Evolutionary conservation across 148 eudicot species (phyloP).

Genomic region (Dianthus caryophyllus): DNA sequence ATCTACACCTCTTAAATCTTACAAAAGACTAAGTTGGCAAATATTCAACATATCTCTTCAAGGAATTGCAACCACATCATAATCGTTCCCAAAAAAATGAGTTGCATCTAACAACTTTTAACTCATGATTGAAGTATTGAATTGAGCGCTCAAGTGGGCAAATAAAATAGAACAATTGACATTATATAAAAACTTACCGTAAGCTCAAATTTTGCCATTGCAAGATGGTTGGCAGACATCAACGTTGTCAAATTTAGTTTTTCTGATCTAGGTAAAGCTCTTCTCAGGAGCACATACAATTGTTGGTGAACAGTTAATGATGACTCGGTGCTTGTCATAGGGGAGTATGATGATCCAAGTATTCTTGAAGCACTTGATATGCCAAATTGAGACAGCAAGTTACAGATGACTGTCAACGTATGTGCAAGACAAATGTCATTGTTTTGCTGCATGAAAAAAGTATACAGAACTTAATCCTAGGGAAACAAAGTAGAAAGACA

Average conservation of each 20-base stretch:
- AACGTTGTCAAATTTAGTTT: slow-evolving; percentile 59
- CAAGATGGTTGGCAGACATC: slow-evolving; percentile 77
- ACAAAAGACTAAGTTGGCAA: too few relatives aligned
- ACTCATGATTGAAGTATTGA: background rate
- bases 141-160: background rate
- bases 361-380: slow-evolving; percentile 60
- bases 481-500: background rate
- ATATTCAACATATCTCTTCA: background rate
- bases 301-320: slow-evolving; percentile 78
- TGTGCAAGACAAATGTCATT: slow-evolving; percentile 93
- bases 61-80: background rate
- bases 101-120: background rate
- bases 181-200: slow-evolving; percentile 40
- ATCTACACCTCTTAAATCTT: too few relatives aligned
- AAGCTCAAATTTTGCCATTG: slow-evolving; percentile 80
- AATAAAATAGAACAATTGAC: background rate
- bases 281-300: slow-evolving; percentile 68
- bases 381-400: slow-evolving; percentile 77
- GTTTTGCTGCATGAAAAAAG: slow-evolving; percentile 54
- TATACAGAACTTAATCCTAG: slow-evolving; percentile 8
- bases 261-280: slow-evolving; percentile 82
- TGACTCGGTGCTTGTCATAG: slow-evolving; percentile 56
- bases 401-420: slow-evolving; percentile 81
- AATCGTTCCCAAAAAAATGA: background rate
- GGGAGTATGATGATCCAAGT: slow-evolving; percentile 75